Evolutionary conservation across 495 filamentous ascomycete genomes (phyloP).

Genomic region (Penicillium desertorum): DNA sequence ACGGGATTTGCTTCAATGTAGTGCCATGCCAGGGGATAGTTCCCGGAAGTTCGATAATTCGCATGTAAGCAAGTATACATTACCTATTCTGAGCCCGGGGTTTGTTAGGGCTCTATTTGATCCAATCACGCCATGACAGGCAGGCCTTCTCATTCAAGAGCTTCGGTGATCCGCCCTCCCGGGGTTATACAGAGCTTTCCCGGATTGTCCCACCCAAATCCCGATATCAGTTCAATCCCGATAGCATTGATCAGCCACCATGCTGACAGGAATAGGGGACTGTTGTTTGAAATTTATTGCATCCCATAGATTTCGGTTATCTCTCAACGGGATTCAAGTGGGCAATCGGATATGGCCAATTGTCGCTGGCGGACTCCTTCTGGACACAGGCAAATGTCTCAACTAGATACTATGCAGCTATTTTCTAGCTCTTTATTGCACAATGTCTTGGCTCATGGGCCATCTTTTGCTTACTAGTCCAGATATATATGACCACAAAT

Average conservation of each 20-base stretch:
- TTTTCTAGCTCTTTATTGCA: neutral
- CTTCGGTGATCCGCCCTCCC: conserved; percentile 2
- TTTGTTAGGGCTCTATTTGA: conserved; percentile 1
- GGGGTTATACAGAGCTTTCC: neutral
- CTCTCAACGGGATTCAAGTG: neutral
- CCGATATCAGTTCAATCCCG: conserved; percentile 2
- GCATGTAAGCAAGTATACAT: neutral
- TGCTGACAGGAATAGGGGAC: neutral
- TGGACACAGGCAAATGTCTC: neutral
- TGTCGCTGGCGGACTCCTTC: neutral
- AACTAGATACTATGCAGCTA: neutral
- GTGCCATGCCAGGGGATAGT: conserved; percentile 1
- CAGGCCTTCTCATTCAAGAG: neutral
- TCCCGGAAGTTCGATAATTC: neutral
- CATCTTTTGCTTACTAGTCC: neutral
- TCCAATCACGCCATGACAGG: conserved; percentile 5
- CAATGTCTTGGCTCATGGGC: neutral
- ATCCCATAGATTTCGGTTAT: neutral
- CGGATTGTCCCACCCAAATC: conserved; percentile 4
- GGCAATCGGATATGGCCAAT: neutral
- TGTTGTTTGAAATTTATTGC: neutral
- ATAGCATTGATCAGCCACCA: neutral
- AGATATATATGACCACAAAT: neutral
- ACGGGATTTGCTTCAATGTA: conserved; percentile 4
- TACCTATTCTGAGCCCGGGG: neutral